Percentiles rank a stretch among this genome's conserved stretches.
These are phyloP conservation scores for Epichloe uncinata DNA, from an alignment of 2,329 filamentous ascomycete genomes.

Conservation along the genomic window DNA sequence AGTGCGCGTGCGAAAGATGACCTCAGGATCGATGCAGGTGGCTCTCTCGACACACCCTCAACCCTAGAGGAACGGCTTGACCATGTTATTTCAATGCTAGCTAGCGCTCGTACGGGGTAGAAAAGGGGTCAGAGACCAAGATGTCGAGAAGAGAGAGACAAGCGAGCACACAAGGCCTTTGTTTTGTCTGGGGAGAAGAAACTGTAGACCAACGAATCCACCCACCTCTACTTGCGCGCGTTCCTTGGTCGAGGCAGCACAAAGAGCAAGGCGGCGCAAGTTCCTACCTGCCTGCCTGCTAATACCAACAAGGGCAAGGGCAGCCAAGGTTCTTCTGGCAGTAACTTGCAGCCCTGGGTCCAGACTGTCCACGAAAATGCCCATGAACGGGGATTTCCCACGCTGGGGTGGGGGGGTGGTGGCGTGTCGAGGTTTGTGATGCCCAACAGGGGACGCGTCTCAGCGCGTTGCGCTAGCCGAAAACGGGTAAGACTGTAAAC, in stretches of 20 bases:
- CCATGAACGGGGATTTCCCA: not conserved
- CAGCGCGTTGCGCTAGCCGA: constrained; percentile 18
- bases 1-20: not conserved
- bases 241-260: too few species aligned
- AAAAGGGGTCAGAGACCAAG: constrained; percentile 1
- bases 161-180: not conserved
- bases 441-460: constrained; percentile 19
- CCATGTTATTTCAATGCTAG: not conserved
- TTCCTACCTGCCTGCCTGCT: not conserved
- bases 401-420: not conserved
- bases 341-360: too few species aligned
- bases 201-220: constrained; percentile 3
- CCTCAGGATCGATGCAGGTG: not conserved
- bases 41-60: constrained; percentile 1
- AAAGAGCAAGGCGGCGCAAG: too few species aligned
- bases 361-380: not conserved
- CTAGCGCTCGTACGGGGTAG: not conserved
- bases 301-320: not conserved
- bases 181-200: constrained; percentile 2
- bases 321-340: too few species aligned
- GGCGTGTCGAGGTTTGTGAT: constrained; percentile 6
- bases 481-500: constrained; percentile 21
- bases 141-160: too few species aligned
- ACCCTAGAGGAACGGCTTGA: constrained; percentile 1
- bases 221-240: not conserved